A percentile compares a stretch with the other conserved stretches of the same genome.
Evolutionary conservation across 192 early-diverging fungal genomes (phyloP).

Genomic region (Linnemannia hyalina): DNA sequence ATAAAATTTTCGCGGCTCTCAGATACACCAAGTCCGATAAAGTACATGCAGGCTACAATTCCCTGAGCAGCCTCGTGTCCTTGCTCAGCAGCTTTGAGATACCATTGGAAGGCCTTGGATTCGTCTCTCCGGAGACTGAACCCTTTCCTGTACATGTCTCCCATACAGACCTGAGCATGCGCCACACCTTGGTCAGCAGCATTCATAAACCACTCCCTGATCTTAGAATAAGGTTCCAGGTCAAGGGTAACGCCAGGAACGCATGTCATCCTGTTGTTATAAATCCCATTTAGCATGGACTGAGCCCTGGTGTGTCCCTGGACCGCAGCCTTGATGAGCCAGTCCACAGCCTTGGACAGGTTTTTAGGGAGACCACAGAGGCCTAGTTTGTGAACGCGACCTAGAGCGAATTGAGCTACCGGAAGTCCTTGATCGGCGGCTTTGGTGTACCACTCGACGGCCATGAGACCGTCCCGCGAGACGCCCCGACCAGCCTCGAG

Average conservation of each 20-base stretch:
- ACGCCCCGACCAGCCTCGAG: background rate
- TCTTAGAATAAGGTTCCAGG: too few relatives aligned
- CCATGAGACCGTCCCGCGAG: background rate
- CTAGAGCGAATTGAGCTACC: background rate
- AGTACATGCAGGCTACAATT: background rate
- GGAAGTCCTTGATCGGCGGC: background rate
- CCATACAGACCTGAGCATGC: background rate
- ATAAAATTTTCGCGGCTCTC: background rate
- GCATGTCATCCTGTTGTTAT: background rate
- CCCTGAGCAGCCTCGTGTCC: background rate
- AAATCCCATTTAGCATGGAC: background rate
- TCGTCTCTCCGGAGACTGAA: background rate
- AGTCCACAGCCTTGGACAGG: background rate
- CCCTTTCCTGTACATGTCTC: background rate
- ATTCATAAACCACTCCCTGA: too few relatives aligned
- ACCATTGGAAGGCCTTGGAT: background rate
- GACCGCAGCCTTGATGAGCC: background rate
- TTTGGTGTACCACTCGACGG: background rate
- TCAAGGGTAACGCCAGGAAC: too few relatives aligned
- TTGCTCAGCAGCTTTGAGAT: background rate
- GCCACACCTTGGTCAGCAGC: too few relatives aligned
- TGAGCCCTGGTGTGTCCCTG: background rate
- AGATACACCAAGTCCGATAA: background rate
- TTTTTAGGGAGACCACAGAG: background rate
- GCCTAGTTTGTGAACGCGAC: background rate